Conservation (phyloP, 2,329 filamentous ascomycete species). For the Colletotrichum sidae region DNA sequence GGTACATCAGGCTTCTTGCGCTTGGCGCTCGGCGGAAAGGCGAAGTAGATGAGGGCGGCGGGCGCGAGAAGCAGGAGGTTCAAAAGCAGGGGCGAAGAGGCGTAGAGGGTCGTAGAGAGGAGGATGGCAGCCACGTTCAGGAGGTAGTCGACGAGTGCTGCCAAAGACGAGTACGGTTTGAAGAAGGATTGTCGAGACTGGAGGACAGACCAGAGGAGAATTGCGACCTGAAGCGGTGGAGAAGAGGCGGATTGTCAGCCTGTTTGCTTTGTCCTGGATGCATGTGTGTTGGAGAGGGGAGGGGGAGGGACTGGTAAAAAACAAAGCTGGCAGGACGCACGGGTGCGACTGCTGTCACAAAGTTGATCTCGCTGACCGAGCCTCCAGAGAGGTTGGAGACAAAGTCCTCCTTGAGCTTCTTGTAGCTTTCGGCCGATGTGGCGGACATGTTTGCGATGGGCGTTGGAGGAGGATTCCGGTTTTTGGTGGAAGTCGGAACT, state of each 20-base stretch:
- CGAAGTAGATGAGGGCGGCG: slow-evolving; percentile 69
- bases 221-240: slow-evolving; percentile 70
- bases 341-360: slow-evolving; percentile 85
- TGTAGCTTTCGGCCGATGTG: slow-evolving; percentile 72
- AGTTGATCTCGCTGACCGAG: slow-evolving; percentile 85
- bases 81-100: slow-evolving; percentile 78
- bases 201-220: slow-evolving; percentile 88
- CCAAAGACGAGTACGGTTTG: slow-evolving; percentile 75
- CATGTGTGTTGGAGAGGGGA: slow-evolving; percentile 11
- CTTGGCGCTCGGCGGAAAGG: slow-evolving; percentile 56
- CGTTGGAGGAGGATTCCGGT: neutral
- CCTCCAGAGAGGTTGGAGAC: slow-evolving; percentile 92
- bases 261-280: slow-evolving; percentile 28
- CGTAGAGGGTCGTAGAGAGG: slow-evolving; percentile 88
- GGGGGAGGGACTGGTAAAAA: neutral
- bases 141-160: slow-evolving; percentile 83
- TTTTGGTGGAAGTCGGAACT: neutral
- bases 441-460: slow-evolving; percentile 48
- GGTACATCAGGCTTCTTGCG: slow-evolving; percentile 63
- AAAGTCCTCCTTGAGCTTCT: slow-evolving; percentile 92
- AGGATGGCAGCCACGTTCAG: slow-evolving; percentile 87
- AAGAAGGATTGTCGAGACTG: slow-evolving; percentile 90
- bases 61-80: slow-evolving; percentile 80
- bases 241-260: slow-evolving; percentile 39
- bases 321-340: slow-evolving; percentile 63